A percentile compares a stretch with the other conserved stretches of the same genome.
Evolutionary conservation across 1,139 yeast genomes (phyloP).

Genomic region (Suhomyces terraborum): DNA sequence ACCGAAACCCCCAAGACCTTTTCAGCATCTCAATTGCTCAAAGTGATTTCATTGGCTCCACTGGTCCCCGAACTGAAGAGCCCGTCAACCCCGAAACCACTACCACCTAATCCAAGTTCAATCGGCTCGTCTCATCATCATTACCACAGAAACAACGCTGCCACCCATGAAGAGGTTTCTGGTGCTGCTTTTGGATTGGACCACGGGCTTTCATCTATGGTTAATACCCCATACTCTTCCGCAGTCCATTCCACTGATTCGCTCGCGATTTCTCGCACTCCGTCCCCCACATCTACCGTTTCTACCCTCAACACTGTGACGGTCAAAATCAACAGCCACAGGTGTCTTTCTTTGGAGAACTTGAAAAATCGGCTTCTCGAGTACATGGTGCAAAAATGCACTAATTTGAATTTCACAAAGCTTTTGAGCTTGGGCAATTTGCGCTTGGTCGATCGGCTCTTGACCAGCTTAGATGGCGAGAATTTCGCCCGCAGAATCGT

Average conservation of each 20-base stretch:
- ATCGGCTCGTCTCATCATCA: too few species aligned
- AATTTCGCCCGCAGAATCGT: slow-evolving; percentile 21
- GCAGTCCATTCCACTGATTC: slow-evolving; percentile 3
- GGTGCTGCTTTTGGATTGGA: too few species aligned
- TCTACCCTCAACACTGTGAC: slow-evolving; percentile 21
- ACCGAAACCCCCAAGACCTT: too few species aligned
- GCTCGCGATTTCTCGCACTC: slow-evolving; percentile 5
- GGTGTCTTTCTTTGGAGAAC: slow-evolving; percentile 24
- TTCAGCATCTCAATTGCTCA: too few species aligned
- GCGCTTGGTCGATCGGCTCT: slow-evolving; percentile 40
- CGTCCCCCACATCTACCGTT: slow-evolving; percentile 22
- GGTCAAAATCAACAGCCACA: slow-evolving; percentile 22
- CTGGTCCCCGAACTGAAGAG: too few species aligned
- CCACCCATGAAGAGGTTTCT: too few species aligned
- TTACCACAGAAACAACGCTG: too few species aligned
- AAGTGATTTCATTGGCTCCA: too few species aligned
- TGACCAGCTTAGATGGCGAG: slow-evolving; percentile 20
- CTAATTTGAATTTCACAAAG: slow-evolving; percentile 26
- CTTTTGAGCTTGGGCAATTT: slow-evolving; percentile 38
- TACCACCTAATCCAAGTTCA: too few species aligned
- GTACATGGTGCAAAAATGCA: slow-evolving; percentile 29
- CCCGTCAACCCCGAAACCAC: too few species aligned
- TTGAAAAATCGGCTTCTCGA: slow-evolving; percentile 35
- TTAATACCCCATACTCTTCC: too few species aligned
- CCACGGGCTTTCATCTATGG: too few species aligned